Evolutionary conservation across 2,329 filamentous ascomycete species (phyloP).

Genomic region (Niveomyces coronatus): DNA sequence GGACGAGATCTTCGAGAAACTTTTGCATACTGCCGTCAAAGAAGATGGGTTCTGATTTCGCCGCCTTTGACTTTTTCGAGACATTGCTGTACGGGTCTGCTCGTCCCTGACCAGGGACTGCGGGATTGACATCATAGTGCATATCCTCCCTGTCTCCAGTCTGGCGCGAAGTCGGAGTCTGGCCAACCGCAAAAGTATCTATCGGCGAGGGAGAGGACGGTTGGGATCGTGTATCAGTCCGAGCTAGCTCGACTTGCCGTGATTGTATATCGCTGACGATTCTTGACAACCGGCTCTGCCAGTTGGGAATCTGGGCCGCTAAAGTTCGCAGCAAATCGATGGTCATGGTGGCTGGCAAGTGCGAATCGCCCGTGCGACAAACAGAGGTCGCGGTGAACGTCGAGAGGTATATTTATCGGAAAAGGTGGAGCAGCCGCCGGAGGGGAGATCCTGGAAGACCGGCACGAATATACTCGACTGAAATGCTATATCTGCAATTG

Average conservation of each 20-base stretch:
- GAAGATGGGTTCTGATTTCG: constrained; percentile 60
- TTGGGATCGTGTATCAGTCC: constrained; percentile 21
- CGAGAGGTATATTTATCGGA: too few relatives aligned
- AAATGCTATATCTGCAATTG: too few relatives aligned
- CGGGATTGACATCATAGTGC: constrained; percentile 3
- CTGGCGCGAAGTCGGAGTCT: too few relatives aligned
- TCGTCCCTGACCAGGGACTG: background rate
- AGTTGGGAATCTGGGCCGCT: constrained; percentile 46
- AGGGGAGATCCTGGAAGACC: background rate
- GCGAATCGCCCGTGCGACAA: background rate
- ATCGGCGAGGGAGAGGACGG: constrained; percentile 12
- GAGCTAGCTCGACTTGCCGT: constrained; percentile 50
- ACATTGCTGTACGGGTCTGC: background rate
- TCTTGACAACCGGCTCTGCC: constrained; percentile 48
- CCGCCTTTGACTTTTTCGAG: background rate
- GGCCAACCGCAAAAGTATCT: constrained; percentile 15
- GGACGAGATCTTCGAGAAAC: constrained; percentile 72
- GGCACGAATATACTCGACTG: too few relatives aligned
- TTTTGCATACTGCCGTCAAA: constrained; percentile 83
- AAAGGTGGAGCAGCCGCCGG: background rate
- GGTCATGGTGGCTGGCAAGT: constrained; percentile 20
- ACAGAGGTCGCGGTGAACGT: background rate
- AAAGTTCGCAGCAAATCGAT: constrained; percentile 49
- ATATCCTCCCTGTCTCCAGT: too few relatives aligned
- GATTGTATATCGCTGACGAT: constrained; percentile 50